These are phyloP conservation scores for Ceratocystis variospora DNA, from an alignment of 2,329 filamentous ascomycete species.

Conservation along the genomic window DNA sequence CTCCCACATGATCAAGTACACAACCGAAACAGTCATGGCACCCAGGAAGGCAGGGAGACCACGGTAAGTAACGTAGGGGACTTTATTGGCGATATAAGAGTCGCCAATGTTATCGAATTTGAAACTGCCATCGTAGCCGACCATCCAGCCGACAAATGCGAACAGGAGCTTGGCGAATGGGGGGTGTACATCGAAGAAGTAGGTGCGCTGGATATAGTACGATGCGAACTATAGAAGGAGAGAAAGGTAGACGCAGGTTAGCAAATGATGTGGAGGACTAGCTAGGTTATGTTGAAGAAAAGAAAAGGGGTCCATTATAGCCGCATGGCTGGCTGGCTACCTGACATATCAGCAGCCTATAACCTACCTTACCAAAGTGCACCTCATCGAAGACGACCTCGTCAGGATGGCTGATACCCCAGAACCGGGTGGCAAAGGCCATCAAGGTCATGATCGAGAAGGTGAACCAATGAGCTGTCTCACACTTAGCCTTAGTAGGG, in stretches of 20 bases:
- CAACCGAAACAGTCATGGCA: conserved; percentile 81
- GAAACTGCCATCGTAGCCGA: conserved; percentile 93
- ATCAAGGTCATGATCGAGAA: conserved; percentile 64
- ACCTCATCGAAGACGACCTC: conserved; percentile 99
- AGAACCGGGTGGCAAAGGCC: conserved; percentile 87
- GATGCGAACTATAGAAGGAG: conserved; percentile 46
- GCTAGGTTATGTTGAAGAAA: too few relatives aligned
- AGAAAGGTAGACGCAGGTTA: conserved; percentile 12
- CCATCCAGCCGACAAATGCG: conserved; percentile 90
- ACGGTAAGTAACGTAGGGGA: conserved; percentile 92
- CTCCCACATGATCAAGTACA: conserved; percentile 99
- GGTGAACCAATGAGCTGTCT: conserved; percentile 74
- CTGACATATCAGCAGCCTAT: not conserved
- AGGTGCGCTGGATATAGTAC: conserved; percentile 86
- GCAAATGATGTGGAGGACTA: not conserved
- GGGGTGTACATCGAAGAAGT: conserved; percentile 99
- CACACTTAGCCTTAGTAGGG: conserved; percentile 32
- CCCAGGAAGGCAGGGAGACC: conserved; percentile 85
- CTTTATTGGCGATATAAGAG: conserved; percentile 92
- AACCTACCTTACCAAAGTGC: conserved; percentile 89
- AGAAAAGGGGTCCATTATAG: not conserved
- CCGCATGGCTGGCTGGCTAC: not conserved
- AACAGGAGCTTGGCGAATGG: conserved; percentile 97
- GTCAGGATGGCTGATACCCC: conserved; percentile 86
- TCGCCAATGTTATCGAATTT: conserved; percentile 99